Conservation (phyloP, 2,329 filamentous ascomycete species). For the Aureobasidium sp. region DNA sequence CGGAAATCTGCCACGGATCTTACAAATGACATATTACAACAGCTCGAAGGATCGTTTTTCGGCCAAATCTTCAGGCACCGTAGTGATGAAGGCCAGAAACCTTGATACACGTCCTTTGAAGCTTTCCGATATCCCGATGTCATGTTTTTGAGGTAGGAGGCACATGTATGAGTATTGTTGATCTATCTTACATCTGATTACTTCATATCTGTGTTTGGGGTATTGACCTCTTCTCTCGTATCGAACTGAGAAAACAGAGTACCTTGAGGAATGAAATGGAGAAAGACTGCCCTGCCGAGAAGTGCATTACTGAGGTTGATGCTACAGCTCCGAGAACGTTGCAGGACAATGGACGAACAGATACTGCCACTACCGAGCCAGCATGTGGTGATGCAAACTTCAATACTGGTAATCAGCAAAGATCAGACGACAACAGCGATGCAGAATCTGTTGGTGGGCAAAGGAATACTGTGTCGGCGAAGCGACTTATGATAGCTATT, state of each 20-base stretch:
- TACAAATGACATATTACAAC: too few species aligned
- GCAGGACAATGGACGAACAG: background rate
- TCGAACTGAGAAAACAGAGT: background rate
- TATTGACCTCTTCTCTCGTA: background rate
- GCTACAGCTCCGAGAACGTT: background rate
- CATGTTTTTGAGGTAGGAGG: background rate
- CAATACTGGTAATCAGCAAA: background rate
- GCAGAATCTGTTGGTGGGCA: slow-evolving; percentile 16
- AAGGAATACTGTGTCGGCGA: slow-evolving; percentile 13
- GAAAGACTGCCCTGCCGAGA: background rate
- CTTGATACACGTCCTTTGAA: too few species aligned
- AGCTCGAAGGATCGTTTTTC: background rate
- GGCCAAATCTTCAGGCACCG: background rate
- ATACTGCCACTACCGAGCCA: background rate
- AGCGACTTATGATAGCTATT: slow-evolving; percentile 16
- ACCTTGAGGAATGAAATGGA: background rate
- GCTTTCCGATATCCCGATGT: background rate
- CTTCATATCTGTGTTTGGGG: background rate
- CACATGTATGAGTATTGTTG: background rate
- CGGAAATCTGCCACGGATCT: too few species aligned
- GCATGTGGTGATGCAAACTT: background rate
- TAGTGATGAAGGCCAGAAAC: background rate
- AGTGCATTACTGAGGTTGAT: background rate
- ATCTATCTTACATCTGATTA: background rate
- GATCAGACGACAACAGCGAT: slow-evolving; percentile 9